These are phyloP conservation scores for Vigna unguiculata DNA, from an alignment of 306 rosid genomes.

Conservation along the genomic window DNA sequence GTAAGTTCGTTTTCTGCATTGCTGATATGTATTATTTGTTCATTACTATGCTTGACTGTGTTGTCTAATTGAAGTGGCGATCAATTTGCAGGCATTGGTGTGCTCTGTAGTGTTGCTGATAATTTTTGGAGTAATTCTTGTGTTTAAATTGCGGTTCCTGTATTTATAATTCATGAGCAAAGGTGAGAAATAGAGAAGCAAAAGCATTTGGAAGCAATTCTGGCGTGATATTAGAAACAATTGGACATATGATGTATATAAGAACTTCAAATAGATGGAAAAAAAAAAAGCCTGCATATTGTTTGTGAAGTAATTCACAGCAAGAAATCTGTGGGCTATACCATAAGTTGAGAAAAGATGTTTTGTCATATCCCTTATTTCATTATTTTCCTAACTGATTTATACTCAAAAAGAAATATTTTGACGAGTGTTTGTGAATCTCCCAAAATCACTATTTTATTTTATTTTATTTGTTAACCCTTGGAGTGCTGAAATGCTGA, in stretches of 20 bases:
- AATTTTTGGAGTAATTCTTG: conserved; percentile 56
- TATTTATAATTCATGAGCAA: conserved; percentile 26
- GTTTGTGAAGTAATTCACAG: conserved; percentile 40
- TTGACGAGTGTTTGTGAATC: conserved; percentile 24
- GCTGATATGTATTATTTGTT: background rate
- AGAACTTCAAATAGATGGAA: conserved; percentile 21
- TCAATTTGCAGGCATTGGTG: conserved; percentile 75
- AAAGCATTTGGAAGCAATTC: conserved; percentile 40
- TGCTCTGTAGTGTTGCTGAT: conserved; percentile 61
- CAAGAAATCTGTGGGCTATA: conserved; percentile 34
- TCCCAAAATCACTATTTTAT: conserved; percentile 6
- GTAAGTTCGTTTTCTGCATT: conserved; percentile 23
- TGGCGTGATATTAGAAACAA: conserved; percentile 28
- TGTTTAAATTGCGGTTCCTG: conserved; percentile 49
- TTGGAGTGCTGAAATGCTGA: conserved; percentile 14
- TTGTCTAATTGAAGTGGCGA: conserved; percentile 39
- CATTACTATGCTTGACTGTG: conserved; percentile 13
- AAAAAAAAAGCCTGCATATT: conserved; percentile 16
- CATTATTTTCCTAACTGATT: conserved; percentile 34
- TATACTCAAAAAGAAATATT: conserved; percentile 15
- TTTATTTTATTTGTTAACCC: background rate
- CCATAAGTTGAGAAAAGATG: conserved; percentile 44
- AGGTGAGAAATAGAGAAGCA: conserved; percentile 41
- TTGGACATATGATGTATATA: conserved; percentile 47
- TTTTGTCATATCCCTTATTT: conserved; percentile 26